Evolutionary conservation across 1,139 yeast genomes (phyloP).

Genomic region (Suhomyces anneliseae): DNA sequence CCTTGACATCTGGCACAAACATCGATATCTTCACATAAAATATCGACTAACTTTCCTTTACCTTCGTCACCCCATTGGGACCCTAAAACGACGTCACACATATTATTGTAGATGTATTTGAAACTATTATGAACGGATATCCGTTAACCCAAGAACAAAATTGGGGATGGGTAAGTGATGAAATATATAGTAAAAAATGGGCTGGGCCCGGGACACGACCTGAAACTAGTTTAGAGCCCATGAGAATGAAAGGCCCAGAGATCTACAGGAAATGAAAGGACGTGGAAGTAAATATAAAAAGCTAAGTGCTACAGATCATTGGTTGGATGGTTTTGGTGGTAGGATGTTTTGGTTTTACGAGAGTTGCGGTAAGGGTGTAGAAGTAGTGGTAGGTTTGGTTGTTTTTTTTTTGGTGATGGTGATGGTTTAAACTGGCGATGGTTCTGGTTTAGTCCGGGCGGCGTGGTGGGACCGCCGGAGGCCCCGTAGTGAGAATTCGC

Average conservation of each 20-base stretch:
- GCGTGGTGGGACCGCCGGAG: too few relatives aligned
- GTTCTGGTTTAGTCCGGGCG: too few relatives aligned
- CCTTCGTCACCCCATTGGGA: slow-evolving; percentile 99
- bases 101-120: slow-evolving; percentile 18
- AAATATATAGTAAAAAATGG: slow-evolving; percentile 1
- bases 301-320: too few relatives aligned
- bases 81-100: slow-evolving; percentile 94
- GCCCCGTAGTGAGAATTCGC: too few relatives aligned
- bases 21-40: slow-evolving; percentile 89
- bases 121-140: slow-evolving; percentile 15
- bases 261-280: too few relatives aligned
- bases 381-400: too few relatives aligned
- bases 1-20: slow-evolving; percentile 99
- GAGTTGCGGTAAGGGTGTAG: too few relatives aligned
- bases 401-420: too few relatives aligned
- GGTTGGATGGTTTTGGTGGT: too few relatives aligned
- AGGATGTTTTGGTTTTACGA: too few relatives aligned
- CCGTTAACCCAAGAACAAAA: slow-evolving; percentile 11
- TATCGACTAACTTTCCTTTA: slow-evolving; percentile 94
- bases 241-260: not conserved
- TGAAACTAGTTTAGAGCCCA: not conserved
- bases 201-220: slow-evolving; percentile 3
- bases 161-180: not conserved
- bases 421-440: too few relatives aligned
- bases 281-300: too few relatives aligned